A percentile compares a stretch with the other conserved stretches of the same genome.
Conservation (phyloP, 805 yeast species). For the Candida maltosa region DNA sequence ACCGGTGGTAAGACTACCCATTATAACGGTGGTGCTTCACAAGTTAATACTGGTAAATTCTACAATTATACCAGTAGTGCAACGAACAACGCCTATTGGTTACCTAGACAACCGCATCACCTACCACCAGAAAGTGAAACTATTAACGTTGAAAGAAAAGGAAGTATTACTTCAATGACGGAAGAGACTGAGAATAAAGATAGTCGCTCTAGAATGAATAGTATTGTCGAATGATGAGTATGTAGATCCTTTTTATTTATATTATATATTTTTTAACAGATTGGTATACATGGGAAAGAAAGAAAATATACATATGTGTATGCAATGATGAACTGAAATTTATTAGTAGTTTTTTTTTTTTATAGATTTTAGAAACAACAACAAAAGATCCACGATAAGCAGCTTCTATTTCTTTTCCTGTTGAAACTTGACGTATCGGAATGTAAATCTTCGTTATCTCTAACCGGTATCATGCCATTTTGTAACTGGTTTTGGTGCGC, state of each 20-base stretch:
- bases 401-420: slow-evolving; percentile 10
- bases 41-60: slow-evolving; percentile 35
- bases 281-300: too few species aligned
- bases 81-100: slow-evolving; percentile 39
- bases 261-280: too few species aligned
- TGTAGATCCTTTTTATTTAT: too few species aligned
- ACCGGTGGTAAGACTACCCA: slow-evolving; percentile 32
- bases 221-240: too few species aligned
- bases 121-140: background rate
- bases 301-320: too few species aligned
- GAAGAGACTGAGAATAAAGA: too few species aligned
- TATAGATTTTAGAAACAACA: slow-evolving; percentile 9
- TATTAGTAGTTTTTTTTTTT: too few species aligned
- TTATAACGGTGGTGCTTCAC: slow-evolving; percentile 28
- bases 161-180: slow-evolving; percentile 6
- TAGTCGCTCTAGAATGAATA: slow-evolving; percentile 14
- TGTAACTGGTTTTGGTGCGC: slow-evolving; percentile 13
- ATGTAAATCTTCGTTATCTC: slow-evolving; percentile 37
- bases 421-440: slow-evolving; percentile 35
- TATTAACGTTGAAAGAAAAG: background rate
- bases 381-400: slow-evolving; percentile 12
- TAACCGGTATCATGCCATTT: slow-evolving; percentile 29
- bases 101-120: slow-evolving; percentile 20
- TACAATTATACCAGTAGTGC: slow-evolving; percentile 33
- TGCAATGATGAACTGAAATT: too few species aligned